Percentiles rank a stretch among this genome's conserved stretches.
Evolutionary conservation across 768 basidiomycete species (phyloP).

Genomic region (Botryobasidium botryosum): DNA sequence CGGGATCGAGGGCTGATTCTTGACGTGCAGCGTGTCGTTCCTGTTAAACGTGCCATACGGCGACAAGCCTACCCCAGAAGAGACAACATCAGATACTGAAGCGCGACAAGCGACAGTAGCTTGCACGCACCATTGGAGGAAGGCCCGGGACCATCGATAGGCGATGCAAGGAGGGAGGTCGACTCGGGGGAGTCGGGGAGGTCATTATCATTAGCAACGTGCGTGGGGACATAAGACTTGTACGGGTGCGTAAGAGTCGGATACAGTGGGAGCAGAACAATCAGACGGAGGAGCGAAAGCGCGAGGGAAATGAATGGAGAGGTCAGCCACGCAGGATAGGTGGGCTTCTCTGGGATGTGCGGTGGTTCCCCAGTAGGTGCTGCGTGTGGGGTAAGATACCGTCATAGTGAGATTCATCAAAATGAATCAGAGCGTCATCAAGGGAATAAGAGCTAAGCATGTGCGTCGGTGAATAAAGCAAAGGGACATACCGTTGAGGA

Average conservation of each 20-base stretch:
- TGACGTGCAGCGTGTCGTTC: background rate
- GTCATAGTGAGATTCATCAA: too few relatives aligned
- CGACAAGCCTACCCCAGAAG: too few relatives aligned
- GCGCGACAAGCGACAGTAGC: background rate
- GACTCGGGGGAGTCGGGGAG: conserved; percentile 30
- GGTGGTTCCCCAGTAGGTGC: conserved; percentile 1
- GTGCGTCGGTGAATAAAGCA: too few relatives aligned
- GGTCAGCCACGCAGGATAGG: conserved; percentile 13
- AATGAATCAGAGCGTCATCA: too few relatives aligned
- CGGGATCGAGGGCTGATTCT: conserved; percentile 31
- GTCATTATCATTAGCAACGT: conserved; percentile 24
- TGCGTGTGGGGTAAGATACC: too few relatives aligned
- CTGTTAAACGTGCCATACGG: conserved; percentile 71
- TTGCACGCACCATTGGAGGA: conserved; percentile 18
- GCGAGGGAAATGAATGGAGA: conserved; percentile 28
- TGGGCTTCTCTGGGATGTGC: conserved; percentile 9
- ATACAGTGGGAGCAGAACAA: conserved; percentile 44
- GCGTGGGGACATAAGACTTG: conserved; percentile 38
- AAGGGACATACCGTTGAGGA: conserved; percentile 20
- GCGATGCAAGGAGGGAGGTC: conserved; percentile 31
- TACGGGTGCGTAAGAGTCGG: conserved; percentile 46
- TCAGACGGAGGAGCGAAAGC: conserved; percentile 47
- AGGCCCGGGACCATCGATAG: conserved; percentile 21
- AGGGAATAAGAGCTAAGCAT: too few relatives aligned
- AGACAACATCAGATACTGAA: too few relatives aligned